Conservation (phyloP, 2,329 filamentous ascomycete genomes). For the Stylonectria norvegica region DNA sequence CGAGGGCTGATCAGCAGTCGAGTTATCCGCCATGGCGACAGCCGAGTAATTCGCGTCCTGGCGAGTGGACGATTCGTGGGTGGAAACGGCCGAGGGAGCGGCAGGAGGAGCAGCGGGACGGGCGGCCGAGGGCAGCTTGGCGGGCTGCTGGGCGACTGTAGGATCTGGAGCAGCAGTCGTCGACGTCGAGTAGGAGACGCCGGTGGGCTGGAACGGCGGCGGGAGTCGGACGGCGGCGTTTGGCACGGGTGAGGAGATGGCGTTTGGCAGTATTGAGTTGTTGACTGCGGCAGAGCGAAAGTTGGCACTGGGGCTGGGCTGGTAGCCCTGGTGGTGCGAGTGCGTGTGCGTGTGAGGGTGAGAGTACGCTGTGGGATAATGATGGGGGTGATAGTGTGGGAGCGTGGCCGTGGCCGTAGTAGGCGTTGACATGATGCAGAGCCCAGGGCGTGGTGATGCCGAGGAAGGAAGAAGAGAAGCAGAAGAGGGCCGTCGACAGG, state of each 20-base stretch:
- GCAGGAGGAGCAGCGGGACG: slow-evolving; percentile 29
- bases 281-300: slow-evolving; percentile 29
- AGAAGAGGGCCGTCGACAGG: slow-evolving; percentile 8
- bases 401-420: slow-evolving; percentile 72
- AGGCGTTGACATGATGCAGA: slow-evolving; percentile 69
- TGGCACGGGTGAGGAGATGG: slow-evolving; percentile 24
- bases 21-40: slow-evolving; percentile 27
- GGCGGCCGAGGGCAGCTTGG: slow-evolving; percentile 29
- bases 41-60: slow-evolving; percentile 26
- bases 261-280: slow-evolving; percentile 28
- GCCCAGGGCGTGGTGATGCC: slow-evolving; percentile 13
- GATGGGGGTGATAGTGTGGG: slow-evolving; percentile 64
- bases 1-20: slow-evolving; percentile 31
- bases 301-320: slow-evolving; percentile 26
- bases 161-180: no score
- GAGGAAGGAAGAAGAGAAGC: slow-evolving; percentile 1
- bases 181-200: slow-evolving; percentile 31
- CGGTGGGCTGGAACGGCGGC: slow-evolving; percentile 28
- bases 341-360: slow-evolving; percentile 34
- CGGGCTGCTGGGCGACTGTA: slow-evolving; percentile 30
- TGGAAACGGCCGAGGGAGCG: no score
- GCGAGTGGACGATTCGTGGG: slow-evolving; percentile 28
- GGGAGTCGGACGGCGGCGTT: slow-evolving; percentile 21
- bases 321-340: slow-evolving; percentile 30
- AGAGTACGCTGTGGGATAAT: slow-evolving; percentile 54